Conservation (phyloP, 352 stramenopile species). For the Globisporangium okanoganense region DNA sequence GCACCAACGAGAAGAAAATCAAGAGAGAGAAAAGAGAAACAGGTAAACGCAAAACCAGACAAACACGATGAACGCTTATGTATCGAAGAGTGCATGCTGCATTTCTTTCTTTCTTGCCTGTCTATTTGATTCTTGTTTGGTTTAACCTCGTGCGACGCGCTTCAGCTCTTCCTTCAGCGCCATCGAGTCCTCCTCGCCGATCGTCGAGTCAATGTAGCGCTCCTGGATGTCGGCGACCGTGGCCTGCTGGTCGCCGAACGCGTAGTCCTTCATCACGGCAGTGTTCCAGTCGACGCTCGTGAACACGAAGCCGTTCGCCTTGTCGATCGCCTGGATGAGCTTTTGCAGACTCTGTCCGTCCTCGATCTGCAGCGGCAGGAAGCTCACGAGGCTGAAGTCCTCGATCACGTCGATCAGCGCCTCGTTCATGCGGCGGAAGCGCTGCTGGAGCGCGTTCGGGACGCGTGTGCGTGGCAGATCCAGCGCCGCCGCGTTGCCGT, state of each 20-base stretch:
- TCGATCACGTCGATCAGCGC: conserved; percentile 83
- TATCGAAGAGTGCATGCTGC: not conserved
- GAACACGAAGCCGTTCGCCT: conserved; percentile 83
- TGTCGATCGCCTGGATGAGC: conserved; percentile 74
- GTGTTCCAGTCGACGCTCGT: conserved; percentile 76
- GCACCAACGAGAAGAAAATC: not conserved
- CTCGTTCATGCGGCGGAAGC: conserved; percentile 83
- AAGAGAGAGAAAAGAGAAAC: conserved; percentile 1
- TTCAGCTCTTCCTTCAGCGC: conserved; percentile 32
- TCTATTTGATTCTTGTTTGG: not conserved
- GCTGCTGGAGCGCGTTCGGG: conserved; percentile 34
- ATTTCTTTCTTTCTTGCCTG: not conserved
- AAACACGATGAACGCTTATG: conserved; percentile 6
- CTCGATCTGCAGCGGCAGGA: conserved; percentile 78
- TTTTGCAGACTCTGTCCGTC: conserved; percentile 62
- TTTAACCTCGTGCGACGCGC: conserved; percentile 18
- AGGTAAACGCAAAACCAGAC: conserved; percentile 1
- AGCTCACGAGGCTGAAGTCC: conserved; percentile 85
- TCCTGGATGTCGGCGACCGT: conserved; percentile 52
- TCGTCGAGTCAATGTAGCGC: conserved; percentile 51
- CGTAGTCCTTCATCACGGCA: conserved; percentile 66
- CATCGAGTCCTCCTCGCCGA: conserved; percentile 23
- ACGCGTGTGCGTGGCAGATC: conserved; percentile 26
- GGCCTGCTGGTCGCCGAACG: conserved; percentile 56
- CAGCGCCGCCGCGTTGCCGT: conserved; percentile 24